Evolutionary conservation across 2,329 filamentous ascomycete genomes (phyloP).

Genomic region (Cryphonectria japonica): DNA sequence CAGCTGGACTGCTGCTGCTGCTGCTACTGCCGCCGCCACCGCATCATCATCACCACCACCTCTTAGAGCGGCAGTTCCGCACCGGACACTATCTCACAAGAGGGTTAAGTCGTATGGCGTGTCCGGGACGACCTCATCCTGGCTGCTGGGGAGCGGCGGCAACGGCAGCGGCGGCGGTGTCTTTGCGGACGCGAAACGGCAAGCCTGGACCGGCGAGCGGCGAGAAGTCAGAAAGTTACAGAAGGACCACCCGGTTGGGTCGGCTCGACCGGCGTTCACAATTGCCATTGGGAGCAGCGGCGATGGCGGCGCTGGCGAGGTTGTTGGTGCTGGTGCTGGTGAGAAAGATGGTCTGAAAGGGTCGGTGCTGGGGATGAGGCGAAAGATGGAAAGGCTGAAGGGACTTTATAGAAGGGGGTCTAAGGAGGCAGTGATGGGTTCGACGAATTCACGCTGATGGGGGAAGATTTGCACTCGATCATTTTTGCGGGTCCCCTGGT

Average conservation of each 20-base stretch:
- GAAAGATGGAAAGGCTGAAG: slow-evolving; percentile 26
- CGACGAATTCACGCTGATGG: not conserved
- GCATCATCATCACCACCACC: not conserved
- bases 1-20: not conserved
- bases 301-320: not conserved
- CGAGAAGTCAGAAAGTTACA: slow-evolving; percentile 27
- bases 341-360: slow-evolving; percentile 12
- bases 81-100: slow-evolving; percentile 7
- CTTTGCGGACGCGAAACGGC: slow-evolving; percentile 19
- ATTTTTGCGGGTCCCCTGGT: not conserved
- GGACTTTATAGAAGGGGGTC: slow-evolving; percentile 23
- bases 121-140: slow-evolving; percentile 17
- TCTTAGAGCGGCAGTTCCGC: not conserved
- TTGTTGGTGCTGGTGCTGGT: not conserved
- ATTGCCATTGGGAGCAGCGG: slow-evolving; percentile 20
- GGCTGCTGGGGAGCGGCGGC: slow-evolving; percentile 20
- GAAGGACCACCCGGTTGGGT: slow-evolving; percentile 28
- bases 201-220: slow-evolving; percentile 27
- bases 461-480: not conserved
- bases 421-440: not conserved
- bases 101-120: slow-evolving; percentile 21
- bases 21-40: too few species aligned
- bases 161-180: slow-evolving; percentile 3
- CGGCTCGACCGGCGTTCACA: slow-evolving; percentile 21
- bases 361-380: slow-evolving; percentile 26